A percentile compares a stretch with the other conserved stretches of the same genome.
These are phyloP conservation scores for Tricholoma saponaceum DNA, from an alignment of 768 basidiomycete genomes.

Conservation along the genomic window DNA sequence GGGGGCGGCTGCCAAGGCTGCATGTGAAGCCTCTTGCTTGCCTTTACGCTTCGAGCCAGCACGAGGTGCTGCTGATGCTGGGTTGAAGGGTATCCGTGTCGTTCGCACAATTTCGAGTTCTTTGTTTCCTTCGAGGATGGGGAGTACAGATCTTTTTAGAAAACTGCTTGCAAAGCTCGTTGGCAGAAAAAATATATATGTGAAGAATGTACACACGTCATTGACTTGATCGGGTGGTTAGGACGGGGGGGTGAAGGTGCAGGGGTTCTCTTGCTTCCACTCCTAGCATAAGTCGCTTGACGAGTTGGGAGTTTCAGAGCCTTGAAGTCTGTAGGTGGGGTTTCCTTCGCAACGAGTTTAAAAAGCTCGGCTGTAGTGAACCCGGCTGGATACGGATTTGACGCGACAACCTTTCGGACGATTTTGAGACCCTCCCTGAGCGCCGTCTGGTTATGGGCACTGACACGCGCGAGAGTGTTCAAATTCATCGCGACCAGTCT, in stretches of 20 bases:
- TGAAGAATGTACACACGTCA: constrained; percentile 33
- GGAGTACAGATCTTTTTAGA: constrained; percentile 50
- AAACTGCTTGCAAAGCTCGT: constrained; percentile 34
- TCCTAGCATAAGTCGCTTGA: neutral
- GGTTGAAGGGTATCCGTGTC: constrained; percentile 21
- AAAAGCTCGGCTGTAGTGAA: constrained; percentile 35
- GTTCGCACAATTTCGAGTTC: constrained; percentile 40
- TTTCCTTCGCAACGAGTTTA: constrained; percentile 28
- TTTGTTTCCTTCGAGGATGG: constrained; percentile 36
- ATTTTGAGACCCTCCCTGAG: constrained; percentile 20
- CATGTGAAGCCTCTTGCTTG: constrained; percentile 18
- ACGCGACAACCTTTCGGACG: constrained; percentile 27
- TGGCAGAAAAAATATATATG: neutral
- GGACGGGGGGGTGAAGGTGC: constrained; percentile 31
- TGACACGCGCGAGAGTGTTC: constrained; percentile 5
- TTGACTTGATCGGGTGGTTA: constrained; percentile 50
- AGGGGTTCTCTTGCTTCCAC: constrained; percentile 1
- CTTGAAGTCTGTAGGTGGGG: constrained; percentile 24
- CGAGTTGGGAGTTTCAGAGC: constrained; percentile 9
- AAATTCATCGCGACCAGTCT: constrained; percentile 6
- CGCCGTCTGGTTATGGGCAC: constrained; percentile 9
- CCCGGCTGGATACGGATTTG: constrained; percentile 23
- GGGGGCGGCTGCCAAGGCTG: constrained; percentile 4
- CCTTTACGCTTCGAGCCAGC: constrained; percentile 9
- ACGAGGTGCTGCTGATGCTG: constrained; percentile 11